Percentiles rank a stretch among this genome's conserved stretches.
These are phyloP conservation scores for Cantharellus anzutake DNA, from an alignment of 768 basidiomycete genomes.

Conservation along the genomic window DNA sequence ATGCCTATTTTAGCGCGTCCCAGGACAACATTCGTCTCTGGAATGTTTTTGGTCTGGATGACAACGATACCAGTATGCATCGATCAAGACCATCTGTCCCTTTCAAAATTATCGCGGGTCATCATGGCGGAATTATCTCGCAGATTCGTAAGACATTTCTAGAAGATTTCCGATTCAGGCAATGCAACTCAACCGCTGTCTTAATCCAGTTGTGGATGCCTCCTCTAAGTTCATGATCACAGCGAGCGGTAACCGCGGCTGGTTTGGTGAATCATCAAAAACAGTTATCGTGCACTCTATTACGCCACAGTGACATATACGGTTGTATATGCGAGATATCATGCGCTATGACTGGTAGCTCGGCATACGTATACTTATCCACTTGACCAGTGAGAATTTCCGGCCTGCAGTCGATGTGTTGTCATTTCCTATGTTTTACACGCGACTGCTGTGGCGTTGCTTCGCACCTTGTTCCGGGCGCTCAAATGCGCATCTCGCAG, in stretches of 20 bases:
- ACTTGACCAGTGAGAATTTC: too few species aligned
- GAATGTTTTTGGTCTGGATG: constrained; percentile 61
- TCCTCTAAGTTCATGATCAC: constrained; percentile 71
- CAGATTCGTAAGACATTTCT: constrained; percentile 56
- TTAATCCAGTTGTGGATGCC: constrained; percentile 57
- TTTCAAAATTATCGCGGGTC: constrained; percentile 91
- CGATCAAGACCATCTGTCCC: constrained; percentile 27
- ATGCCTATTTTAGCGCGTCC: constrained; percentile 41
- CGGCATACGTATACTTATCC: too few species aligned
- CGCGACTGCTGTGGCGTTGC: too few species aligned
- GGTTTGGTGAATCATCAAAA: constrained; percentile 79
- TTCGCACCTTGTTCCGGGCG: too few species aligned
- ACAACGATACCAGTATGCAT: constrained; percentile 34
- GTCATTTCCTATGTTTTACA: too few species aligned
- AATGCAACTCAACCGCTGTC: not conserved
- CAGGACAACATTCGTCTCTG: constrained; percentile 85
- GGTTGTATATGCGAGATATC: too few species aligned
- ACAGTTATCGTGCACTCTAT: constrained; percentile 88
- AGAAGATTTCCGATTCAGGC: not conserved
- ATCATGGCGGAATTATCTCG: constrained; percentile 86
- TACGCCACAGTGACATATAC: constrained; percentile 19
- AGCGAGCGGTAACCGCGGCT: constrained; percentile 84
- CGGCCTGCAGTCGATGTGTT: too few species aligned
- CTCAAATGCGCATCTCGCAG: too few species aligned
- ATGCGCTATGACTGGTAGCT: too few species aligned